Base-by-base conservation (phyloP, 1,284 basidiomycete species). In the Salmacisia buchloeana region DNA sequence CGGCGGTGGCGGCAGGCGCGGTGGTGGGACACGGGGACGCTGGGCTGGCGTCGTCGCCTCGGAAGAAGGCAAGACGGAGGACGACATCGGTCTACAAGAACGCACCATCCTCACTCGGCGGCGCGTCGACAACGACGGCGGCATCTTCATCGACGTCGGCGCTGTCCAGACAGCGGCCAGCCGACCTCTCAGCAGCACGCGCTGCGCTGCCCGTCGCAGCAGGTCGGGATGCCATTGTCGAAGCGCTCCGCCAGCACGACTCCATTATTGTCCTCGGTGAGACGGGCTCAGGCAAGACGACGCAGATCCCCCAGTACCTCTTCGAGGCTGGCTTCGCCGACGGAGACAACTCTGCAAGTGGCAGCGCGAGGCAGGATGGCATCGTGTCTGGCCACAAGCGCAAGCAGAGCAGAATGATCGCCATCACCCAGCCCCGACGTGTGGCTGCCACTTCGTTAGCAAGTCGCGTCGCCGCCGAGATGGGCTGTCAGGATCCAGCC, bases 241-340 rank as follows among this genome's bases (percentile, higher is more conserved):
- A 72, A 2, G 66, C 66, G 9, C 67, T 78, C 1, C 81, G 84
- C 46, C 82, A 85, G 52, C 87, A 94, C 80, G 90, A 96, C 78
- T 92, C 96, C 2, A 89, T 90, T 1, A 87, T 98, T 59, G 85
- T 98, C 27, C 84, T 98, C 18, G 94, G 94, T 60, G 94, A 98
- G 82, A 98, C 94, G 0, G 96, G 94, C 25, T 96, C 92, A 0
- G 96, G 96, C 31, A 98, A 99, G 82, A 98, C 96, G 1, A 98
- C 96, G 0, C 96, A 99, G 80, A 84, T 99, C 9, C 94, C 96
- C 0, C 96, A 99, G 79, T 99, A 97, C 80, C 86, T 98, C 5
- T 92, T 97, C 79, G 96, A 98, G 83, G 93, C 92, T 1, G 96
- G 96, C 1, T 98, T 80, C 80, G 73, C 80, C 43, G 58, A 64